A percentile compares a stretch with the other conserved stretches of the same genome.
Evolutionary conservation across 495 filamentous ascomycete species (phyloP).

Genomic region (Aspergillus saccharolyticus): DNA sequence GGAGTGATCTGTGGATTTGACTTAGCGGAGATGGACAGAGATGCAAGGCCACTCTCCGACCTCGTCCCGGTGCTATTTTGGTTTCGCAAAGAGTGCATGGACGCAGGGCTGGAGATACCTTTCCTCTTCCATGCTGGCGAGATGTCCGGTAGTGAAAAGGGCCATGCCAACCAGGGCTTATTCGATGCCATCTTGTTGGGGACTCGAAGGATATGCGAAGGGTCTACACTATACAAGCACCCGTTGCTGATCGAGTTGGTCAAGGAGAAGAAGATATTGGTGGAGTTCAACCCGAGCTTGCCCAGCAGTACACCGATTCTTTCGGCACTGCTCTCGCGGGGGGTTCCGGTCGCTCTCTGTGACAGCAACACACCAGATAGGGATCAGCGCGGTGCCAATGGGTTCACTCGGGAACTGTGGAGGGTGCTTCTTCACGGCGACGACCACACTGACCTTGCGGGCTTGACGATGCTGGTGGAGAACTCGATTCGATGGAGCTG

Average conservation of each 20-base stretch:
- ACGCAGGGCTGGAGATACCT: slow-evolving; percentile 78
- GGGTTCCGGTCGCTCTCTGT: slow-evolving; percentile 60
- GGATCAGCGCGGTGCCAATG: slow-evolving; percentile 68
- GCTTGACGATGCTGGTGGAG: slow-evolving; percentile 77
- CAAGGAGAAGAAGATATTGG: slow-evolving; percentile 78
- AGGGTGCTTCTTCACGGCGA: slow-evolving; percentile 80
- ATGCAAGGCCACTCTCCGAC: slow-evolving; percentile 67
- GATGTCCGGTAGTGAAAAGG: slow-evolving; percentile 67
- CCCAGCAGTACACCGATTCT: slow-evolving; percentile 82
- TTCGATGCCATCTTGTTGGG: slow-evolving; percentile 88
- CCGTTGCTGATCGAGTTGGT: slow-evolving; percentile 82
- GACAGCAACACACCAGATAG: slow-evolving; percentile 79
- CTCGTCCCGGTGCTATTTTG: slow-evolving; percentile 81
- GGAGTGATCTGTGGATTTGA: slow-evolving; percentile 82
- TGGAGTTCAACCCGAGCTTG: slow-evolving; percentile 83
- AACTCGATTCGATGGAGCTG: slow-evolving; percentile 88
- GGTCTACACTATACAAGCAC: slow-evolving; percentile 84
- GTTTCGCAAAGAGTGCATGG: slow-evolving; percentile 80
- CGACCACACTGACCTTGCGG: slow-evolving; percentile 69
- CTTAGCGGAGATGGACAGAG: slow-evolving; percentile 79
- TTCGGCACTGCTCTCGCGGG: slow-evolving; percentile 77
- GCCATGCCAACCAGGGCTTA: slow-evolving; percentile 72
- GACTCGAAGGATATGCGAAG: slow-evolving; percentile 83
- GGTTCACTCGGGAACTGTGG: slow-evolving; percentile 88
- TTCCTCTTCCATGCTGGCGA: slow-evolving; percentile 96